Percentiles rank a stretch among this genome's conserved stretches.
Evolutionary conservation across 495 filamentous ascomycete genomes (phyloP).

Genomic region (Penicillium turbatum): DNA sequence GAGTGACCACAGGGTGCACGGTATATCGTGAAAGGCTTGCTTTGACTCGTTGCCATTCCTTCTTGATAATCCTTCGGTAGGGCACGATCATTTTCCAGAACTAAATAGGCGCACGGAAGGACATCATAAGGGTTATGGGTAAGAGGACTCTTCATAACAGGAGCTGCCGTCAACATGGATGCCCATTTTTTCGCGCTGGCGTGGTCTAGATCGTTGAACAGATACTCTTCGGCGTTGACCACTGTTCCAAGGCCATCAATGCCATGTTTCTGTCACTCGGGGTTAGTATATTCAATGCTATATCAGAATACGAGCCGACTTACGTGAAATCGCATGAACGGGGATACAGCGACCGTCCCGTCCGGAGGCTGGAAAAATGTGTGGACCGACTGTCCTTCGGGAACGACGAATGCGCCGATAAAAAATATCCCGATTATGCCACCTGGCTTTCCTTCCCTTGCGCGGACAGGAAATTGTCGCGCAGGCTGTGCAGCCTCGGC

Average conservation of each 20-base stretch:
- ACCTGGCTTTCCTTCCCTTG: constrained; percentile 18
- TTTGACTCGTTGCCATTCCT: constrained; percentile 25
- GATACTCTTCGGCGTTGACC: constrained; percentile 12
- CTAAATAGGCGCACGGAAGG: constrained; percentile 34
- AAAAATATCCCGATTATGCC: constrained; percentile 37
- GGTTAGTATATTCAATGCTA: background rate
- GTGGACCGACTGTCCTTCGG: constrained; percentile 26
- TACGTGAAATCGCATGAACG: constrained; percentile 25
- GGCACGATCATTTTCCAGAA: constrained; percentile 24
- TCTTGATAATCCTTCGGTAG: constrained; percentile 28
- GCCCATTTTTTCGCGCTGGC: constrained; percentile 19
- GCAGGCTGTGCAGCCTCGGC: constrained; percentile 27
- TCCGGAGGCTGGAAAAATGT: constrained; percentile 28
- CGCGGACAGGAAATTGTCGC: constrained; percentile 18
- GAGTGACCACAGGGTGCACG: constrained; percentile 23
- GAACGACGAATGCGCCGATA: constrained; percentile 29
- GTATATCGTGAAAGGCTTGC: constrained; percentile 23
- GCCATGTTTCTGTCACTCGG: constrained; percentile 22
- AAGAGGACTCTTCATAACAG: constrained; percentile 20
- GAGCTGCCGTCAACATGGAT: constrained; percentile 32
- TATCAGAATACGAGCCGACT: background rate
- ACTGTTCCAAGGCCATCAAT: constrained; percentile 17
- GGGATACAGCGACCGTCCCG: constrained; percentile 16
- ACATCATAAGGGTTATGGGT: constrained; percentile 31
- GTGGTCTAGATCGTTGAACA: constrained; percentile 26